phyloP scores from a whole-genome alignment of 1,139 yeast genomes.

The Sugiyamaella grinbergsii region DNA sequence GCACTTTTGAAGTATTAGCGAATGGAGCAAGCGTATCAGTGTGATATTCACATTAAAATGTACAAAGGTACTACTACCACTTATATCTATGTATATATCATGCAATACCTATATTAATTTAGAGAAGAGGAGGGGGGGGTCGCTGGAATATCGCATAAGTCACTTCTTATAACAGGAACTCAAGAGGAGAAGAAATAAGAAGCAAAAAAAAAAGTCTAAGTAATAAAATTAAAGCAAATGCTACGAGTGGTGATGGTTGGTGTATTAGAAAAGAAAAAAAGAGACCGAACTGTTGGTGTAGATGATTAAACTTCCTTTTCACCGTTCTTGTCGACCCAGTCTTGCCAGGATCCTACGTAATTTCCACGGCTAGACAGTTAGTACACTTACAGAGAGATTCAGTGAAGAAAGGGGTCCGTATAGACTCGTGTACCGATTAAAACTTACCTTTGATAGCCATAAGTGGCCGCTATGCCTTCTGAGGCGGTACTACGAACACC shows the following conservation, averaged over 20 bases:
- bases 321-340: slow-evolving; percentile 65
- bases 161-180: slow-evolving; percentile 11
- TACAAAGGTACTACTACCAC: slow-evolving; percentile 9
- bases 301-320: slow-evolving; percentile 23
- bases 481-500: slow-evolving; percentile 93
- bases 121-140: slow-evolving; percentile 10
- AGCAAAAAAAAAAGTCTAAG: slow-evolving; percentile 6
- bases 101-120: slow-evolving; percentile 3
- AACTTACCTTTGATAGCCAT: slow-evolving; percentile 67
- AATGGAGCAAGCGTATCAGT: too few species aligned
- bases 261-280: neutral
- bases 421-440: neutral
- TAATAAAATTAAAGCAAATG: slow-evolving; percentile 1
- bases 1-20: too few species aligned
- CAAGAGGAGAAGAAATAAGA: slow-evolving; percentile 1
- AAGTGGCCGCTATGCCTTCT: slow-evolving; percentile 86
- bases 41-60: slow-evolving; percentile 12
- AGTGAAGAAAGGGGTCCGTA: neutral
- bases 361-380: slow-evolving; percentile 46
- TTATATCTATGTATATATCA: neutral
- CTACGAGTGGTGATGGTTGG: neutral
- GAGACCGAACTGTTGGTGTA: too few species aligned
- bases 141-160: slow-evolving; percentile 4
- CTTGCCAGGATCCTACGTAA: slow-evolving; percentile 79
- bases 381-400: neutral